A percentile compares a stretch with the other conserved stretches of the same genome.
These are phyloP conservation scores for Meyerozyma elateridarum DNA, from an alignment of 1,139 yeast species.

Conservation along the genomic window DNA sequence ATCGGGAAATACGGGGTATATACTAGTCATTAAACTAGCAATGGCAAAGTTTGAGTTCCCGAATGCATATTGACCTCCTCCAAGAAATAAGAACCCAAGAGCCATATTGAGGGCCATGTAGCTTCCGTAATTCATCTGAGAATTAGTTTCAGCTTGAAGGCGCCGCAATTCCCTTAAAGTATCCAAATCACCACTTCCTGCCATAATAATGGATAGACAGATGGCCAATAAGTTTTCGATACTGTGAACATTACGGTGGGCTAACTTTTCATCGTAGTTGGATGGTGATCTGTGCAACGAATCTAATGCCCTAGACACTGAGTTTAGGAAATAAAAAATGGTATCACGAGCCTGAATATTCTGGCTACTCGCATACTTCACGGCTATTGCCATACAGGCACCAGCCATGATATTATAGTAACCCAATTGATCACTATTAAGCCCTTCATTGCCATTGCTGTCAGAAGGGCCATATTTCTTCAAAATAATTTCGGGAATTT, in stretches of 20 bases:
- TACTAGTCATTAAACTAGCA: conserved; percentile 68
- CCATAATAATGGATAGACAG: conserved; percentile 71
- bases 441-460: conserved; percentile 16
- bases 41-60: conserved; percentile 59
- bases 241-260: conserved; percentile 52
- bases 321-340: conserved; percentile 60
- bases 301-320: conserved; percentile 22
- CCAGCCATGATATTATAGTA: conserved; percentile 74
- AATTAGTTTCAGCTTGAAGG: conserved; percentile 54
- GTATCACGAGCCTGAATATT: conserved; percentile 52
- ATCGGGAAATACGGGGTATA: conserved; percentile 69
- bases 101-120: conserved; percentile 80
- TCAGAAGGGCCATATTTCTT: conserved; percentile 17
- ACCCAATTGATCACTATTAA: conserved; percentile 63
- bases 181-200: conserved; percentile 87
- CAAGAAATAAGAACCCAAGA: conserved; percentile 80
- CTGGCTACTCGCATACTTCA: conserved; percentile 72
- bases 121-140: conserved; percentile 56
- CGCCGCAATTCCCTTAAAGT: conserved; percentile 68
- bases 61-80: conserved; percentile 90
- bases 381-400: conserved; percentile 66
- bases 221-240: conserved; percentile 59
- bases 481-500: conserved; percentile 46
- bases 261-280: conserved; percentile 58
- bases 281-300: conserved; percentile 15